Evolutionary conservation across 495 filamentous ascomycete species (phyloP).

Genomic region (Lophiotrema nucula): DNA sequence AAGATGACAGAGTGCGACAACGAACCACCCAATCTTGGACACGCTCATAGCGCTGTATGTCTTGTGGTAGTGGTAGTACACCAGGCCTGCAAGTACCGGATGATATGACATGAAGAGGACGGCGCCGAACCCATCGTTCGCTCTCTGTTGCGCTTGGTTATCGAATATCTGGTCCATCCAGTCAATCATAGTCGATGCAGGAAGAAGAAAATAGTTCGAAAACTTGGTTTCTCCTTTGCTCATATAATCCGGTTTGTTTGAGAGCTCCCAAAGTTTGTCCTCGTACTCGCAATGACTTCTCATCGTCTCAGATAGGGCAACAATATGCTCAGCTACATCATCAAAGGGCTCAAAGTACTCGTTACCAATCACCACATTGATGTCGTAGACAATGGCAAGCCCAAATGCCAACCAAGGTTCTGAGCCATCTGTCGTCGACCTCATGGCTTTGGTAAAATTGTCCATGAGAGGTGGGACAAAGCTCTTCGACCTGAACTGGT

Average conservation of each 20-base stretch:
- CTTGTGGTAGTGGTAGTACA: neutral
- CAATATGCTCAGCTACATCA: neutral
- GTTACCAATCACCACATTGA: neutral
- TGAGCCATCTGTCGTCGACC: neutral
- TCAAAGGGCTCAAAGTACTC: neutral
- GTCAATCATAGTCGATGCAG: neutral
- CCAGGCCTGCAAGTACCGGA: constrained; percentile 3
- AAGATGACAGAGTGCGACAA: constrained; percentile 10
- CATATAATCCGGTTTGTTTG: constrained; percentile 19
- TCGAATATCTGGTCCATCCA: neutral
- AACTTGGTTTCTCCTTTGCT: constrained; percentile 8
- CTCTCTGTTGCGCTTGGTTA: neutral
- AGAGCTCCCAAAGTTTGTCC: constrained; percentile 1
- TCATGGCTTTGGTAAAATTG: constrained; percentile 1
- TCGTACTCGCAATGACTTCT: constrained; percentile 6
- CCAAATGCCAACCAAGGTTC: constrained; percentile 6
- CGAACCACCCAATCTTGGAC: constrained; percentile 1
- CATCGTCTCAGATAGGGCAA: neutral
- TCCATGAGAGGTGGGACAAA: neutral
- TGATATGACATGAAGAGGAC: neutral
- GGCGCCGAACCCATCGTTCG: neutral
- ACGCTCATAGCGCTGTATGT: neutral
- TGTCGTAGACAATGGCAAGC: neutral
- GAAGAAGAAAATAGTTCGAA: neutral
- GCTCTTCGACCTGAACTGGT: neutral